These are phyloP conservation scores for Datisca glomerata DNA, from an alignment of 306 rosid species.

Conservation along the genomic window DNA sequence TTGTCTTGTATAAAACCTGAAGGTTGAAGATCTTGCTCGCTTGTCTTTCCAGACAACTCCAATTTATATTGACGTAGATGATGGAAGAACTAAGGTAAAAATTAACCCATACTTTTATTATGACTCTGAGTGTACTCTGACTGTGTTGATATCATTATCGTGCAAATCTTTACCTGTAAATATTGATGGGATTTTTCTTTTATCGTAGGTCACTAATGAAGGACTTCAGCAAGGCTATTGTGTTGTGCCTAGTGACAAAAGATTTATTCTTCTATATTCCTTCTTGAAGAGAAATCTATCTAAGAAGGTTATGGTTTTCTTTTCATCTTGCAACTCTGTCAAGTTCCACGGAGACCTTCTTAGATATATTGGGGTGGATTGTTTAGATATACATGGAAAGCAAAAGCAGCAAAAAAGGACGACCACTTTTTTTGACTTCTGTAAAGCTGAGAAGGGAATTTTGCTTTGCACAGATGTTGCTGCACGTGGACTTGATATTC, in stretches of 20 bases:
- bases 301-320: constrained; percentile 93
- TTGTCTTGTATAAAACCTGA: constrained; percentile 23
- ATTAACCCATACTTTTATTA: no score
- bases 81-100: constrained; percentile 68
- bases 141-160: background rate
- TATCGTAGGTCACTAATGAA: constrained; percentile 76
- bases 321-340: constrained; percentile 92
- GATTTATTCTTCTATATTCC: constrained; percentile 73
- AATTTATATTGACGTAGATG: constrained; percentile 7
- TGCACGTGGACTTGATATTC: constrained; percentile 93
- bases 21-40: constrained; percentile 35
- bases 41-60: constrained; percentile 1
- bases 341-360: constrained; percentile 84
- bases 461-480: constrained; percentile 97
- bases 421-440: constrained; percentile 11
- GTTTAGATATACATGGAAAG: constrained; percentile 85
- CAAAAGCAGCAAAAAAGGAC: constrained; percentile 87
- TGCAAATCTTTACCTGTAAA: background rate
- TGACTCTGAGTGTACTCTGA: background rate
- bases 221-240: constrained; percentile 95
- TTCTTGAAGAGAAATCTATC: constrained; percentile 64
- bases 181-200: background rate
- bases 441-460: constrained; percentile 24
- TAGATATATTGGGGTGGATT: constrained; percentile 49
- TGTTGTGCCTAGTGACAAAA: constrained; percentile 68